A percentile compares a stretch with the other conserved stretches of the same genome.
Conservation (phyloP, 2,329 filamentous ascomycete genomes). For the Trichoderma pleuroti region DNA sequence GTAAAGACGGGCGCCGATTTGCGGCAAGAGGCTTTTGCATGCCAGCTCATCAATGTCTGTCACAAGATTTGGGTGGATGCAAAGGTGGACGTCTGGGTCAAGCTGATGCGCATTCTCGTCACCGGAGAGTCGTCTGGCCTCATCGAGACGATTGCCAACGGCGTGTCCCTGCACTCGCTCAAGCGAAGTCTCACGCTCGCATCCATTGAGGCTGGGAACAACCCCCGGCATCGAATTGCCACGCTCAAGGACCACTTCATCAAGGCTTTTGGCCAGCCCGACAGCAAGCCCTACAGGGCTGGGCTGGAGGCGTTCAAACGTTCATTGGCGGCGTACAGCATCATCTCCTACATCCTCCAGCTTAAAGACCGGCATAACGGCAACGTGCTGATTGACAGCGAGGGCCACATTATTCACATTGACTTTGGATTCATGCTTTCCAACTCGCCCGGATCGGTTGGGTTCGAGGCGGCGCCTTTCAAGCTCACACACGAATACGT, state of each 20-base stretch:
- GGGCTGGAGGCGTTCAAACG: slow-evolving; percentile 76
- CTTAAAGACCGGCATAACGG: slow-evolving; percentile 85
- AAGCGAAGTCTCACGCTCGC: slow-evolving; percentile 78
- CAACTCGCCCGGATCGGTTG: slow-evolving; percentile 78
- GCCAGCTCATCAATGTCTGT: slow-evolving; percentile 78
- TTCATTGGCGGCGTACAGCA: slow-evolving; percentile 80
- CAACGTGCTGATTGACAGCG: slow-evolving; percentile 80
- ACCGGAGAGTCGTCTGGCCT: slow-evolving; percentile 81
- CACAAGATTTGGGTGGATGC: slow-evolving; percentile 78
- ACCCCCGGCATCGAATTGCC: slow-evolving; percentile 71
- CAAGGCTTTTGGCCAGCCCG: slow-evolving; percentile 70
- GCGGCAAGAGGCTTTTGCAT: slow-evolving; percentile 81
- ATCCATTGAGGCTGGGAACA: slow-evolving; percentile 67
- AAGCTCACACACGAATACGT: slow-evolving; percentile 85
- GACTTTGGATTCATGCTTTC: slow-evolving; percentile 90
- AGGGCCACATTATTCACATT: slow-evolving; percentile 83
- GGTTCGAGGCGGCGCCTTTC: slow-evolving; percentile 83
- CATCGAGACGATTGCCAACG: slow-evolving; percentile 85
- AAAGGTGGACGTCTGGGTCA: slow-evolving; percentile 76
- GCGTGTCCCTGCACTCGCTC: slow-evolving; percentile 80
- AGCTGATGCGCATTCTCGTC: slow-evolving; percentile 81
- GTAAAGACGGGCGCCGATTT: slow-evolving; percentile 83
- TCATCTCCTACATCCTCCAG: slow-evolving; percentile 79
- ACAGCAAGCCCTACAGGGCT: slow-evolving; percentile 64
- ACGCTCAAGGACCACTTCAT: slow-evolving; percentile 78